Evolutionary conservation across 1,139 yeast species (phyloP).

Genomic region (Zhuliangozyma parablackwelliae): DNA sequence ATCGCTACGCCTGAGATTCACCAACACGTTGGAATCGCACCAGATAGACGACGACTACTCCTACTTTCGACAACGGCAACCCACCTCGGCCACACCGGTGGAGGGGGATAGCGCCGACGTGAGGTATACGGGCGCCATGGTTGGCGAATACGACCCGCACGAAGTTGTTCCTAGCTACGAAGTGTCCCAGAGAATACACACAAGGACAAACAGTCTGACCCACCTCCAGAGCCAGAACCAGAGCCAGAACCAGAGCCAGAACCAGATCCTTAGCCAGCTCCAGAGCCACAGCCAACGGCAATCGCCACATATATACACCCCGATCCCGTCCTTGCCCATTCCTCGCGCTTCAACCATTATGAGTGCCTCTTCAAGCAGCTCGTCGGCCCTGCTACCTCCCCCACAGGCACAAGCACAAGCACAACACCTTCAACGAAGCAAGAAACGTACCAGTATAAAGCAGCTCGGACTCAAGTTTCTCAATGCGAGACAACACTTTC

Average conservation of each 20-base stretch:
- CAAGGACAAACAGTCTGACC: constrained; percentile 3
- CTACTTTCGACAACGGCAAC: neutral
- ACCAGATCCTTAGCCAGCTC: too few species aligned
- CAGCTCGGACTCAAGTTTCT: constrained; percentile 60
- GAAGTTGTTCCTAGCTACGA: constrained; percentile 46
- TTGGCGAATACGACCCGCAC: constrained; percentile 24
- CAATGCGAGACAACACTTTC: constrained; percentile 72
- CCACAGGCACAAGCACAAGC: constrained; percentile 1
- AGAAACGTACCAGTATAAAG: constrained; percentile 30
- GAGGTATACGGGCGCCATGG: neutral
- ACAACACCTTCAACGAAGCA: constrained; percentile 3
- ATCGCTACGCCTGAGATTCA: constrained; percentile 24
- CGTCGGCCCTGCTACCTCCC: constrained; percentile 1
- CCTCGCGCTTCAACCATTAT: constrained; percentile 2
- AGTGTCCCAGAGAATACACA: constrained; percentile 36
- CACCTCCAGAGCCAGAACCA: too few species aligned
- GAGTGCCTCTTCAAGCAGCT: neutral
- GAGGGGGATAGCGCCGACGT: neutral
- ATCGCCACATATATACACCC: constrained; percentile 8
- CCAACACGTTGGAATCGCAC: constrained; percentile 28
- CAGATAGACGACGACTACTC: constrained; percentile 36
- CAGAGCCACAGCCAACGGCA: constrained; percentile 3
- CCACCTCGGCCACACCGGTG: neutral
- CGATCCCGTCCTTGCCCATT: constrained; percentile 12
- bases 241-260: too few species aligned